A percentile compares a stretch with the other conserved stretches of the same genome.
Conservation (phyloP, 805 yeast genomes). For the Millerozyma miso region DNA sequence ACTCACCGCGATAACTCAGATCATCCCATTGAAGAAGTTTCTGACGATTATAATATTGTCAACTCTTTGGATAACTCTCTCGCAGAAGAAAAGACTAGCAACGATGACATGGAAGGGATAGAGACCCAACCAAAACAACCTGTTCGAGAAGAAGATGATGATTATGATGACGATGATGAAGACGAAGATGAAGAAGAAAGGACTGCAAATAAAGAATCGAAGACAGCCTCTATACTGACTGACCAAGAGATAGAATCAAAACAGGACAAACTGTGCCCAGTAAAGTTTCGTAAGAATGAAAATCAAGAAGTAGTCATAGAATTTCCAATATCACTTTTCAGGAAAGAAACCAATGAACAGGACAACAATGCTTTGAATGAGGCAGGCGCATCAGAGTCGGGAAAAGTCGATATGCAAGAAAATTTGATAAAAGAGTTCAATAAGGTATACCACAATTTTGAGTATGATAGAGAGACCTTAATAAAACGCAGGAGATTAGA, state of each 20-base stretch:
- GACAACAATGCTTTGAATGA: conserved; percentile 5
- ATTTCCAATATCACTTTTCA: conserved; percentile 28
- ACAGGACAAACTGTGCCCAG: neutral
- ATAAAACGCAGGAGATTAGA: conserved; percentile 73
- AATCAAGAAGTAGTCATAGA: conserved; percentile 28
- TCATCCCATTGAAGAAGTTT: conserved; percentile 25
- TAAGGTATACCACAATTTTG: conserved; percentile 71
- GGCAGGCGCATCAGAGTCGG: conserved; percentile 1
- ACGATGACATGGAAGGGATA: neutral
- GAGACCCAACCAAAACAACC: conserved; percentile 5
- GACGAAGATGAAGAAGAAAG: conserved; percentile 12
- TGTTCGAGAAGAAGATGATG: conserved; percentile 36
- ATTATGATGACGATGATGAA: conserved; percentile 27
- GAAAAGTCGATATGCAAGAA: conserved; percentile 35
- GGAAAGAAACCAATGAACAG: conserved; percentile 6
- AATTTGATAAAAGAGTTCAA: conserved; percentile 57
- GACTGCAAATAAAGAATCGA: neutral
- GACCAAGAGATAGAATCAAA: neutral
- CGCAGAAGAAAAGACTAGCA: conserved; percentile 5
- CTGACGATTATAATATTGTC: conserved; percentile 32
- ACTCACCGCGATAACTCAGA: conserved; percentile 17
- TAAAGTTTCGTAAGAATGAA: conserved; percentile 18
- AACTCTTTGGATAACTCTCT: conserved; percentile 27
- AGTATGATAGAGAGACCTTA: conserved; percentile 70
- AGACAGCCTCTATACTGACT: neutral